Evolutionary conservation across 805 yeast genomes (phyloP), one percentile per base, ranked within the genome.

Genomic region (Ogataea kodamae): DNA sequence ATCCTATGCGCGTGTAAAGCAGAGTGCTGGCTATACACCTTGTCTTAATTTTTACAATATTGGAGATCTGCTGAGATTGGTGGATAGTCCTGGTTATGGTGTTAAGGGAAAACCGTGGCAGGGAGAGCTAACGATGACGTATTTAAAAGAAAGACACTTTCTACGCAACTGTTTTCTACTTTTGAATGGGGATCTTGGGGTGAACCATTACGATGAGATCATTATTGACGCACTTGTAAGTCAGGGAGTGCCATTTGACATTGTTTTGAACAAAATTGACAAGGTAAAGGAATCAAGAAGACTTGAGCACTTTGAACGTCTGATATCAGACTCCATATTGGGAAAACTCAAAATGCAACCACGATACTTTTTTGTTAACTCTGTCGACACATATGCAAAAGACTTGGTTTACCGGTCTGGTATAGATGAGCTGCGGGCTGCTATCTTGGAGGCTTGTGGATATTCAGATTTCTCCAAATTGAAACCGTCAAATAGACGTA

Each of bases 21-120:
- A 46, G 14, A 35, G 42, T 9, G 64, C 67, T 1, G 67, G 67
- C 2, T 72, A 60, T 42, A 75, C 81, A 3, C 70, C 71, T 32
- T 71, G 90, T 4, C 60, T 88, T 50, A 84, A 83, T 51, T 78
- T 85, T 43, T 88, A 70, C 59, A 81, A 77, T 38, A 59, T 83
- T 9, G 82, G 82, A 3, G 72, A 74, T 30, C 63, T 69, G 35
- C 63, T 89, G 26, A 64, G 86, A 40, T 49, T 89, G 3, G 74
- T 87, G 2, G 97, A 89, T 53, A 72, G 87, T 15, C 97, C 97
- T 1, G 97, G 97, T 0, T 89, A 89, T 55, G 97, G 97, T 2
- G 69, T 61, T 23, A 75, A 70, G 41, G 88, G 94, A 11, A 70
- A 68, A 10, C 52, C 49, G 6, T 60, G 65, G 45, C 96, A 89